Evolutionary conservation across 1,139 yeast species (phyloP), one percentile per base, ranked within the genome.

Genomic region (Debaryomyces sp.): DNA sequence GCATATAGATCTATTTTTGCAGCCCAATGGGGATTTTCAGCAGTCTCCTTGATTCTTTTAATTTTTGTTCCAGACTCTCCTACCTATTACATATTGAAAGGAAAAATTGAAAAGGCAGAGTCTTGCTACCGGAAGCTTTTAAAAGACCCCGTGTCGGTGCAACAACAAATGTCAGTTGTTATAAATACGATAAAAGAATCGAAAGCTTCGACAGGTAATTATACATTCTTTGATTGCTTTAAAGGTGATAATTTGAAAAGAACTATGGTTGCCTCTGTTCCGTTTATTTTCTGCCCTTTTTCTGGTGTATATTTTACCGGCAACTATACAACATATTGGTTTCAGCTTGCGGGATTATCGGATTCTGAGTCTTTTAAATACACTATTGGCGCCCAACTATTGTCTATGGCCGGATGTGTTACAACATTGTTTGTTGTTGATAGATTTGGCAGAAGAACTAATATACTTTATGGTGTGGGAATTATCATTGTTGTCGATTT

Each of bases 221-320:
- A 68, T 8, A 53, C 67, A 3, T 75, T 71, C 59, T 42, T 44
- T 42, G 81, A 76, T 50, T 72, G 78, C 48, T 78, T 80, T 68
- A 67, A 64, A 52, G 78, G 77, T 4, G 49, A 60, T 22, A 70
- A 77, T 56, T 59, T 67, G 32, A 67, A 82, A 57, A 71, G 84
- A 61, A 80, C 84, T 1, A 76, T 75, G 57, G 66, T 78, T 47
- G 68, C 75, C 26, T 51, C 47, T 6, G 50, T 54, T 9, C 60
- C 66, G 5, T 46, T 68, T 32, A 23, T 37, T 6, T 26, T 44
- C 21, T 42, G 24, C 12, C 44, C 50, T 8, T 22, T 36, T 23
- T 30, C 44, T n/a, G 50, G 50, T 9, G 39, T 44, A 3, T 21
- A 37, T 7, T 47, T 39, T 42, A 41, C 44, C 0, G 42, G 46